phyloP scores from a whole-genome alignment of 2,329 filamentous ascomycete species.

The Aspergillus luchuensis region DNA sequence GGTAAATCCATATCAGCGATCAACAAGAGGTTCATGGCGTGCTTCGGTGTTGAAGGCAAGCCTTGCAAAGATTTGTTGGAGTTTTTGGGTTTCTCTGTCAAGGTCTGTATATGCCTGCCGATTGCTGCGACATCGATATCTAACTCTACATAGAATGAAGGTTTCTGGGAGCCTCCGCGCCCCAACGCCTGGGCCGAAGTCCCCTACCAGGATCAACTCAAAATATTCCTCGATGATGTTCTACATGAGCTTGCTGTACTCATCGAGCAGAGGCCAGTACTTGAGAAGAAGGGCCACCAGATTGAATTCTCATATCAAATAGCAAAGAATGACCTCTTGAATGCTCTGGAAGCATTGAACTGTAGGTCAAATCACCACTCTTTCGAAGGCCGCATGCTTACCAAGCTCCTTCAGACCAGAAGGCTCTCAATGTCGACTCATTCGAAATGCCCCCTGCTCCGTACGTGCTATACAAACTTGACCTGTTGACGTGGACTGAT shows the following conservation, averaged over 20 bases:
- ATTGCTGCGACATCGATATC: neutral
- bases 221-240: slow-evolving; percentile 61
- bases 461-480: slow-evolving; percentile 28
- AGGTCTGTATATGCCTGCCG: slow-evolving; percentile 38
- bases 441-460: slow-evolving; percentile 37
- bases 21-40: slow-evolving; percentile 66
- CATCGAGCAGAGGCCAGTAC: slow-evolving; percentile 47
- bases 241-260: slow-evolving; percentile 59
- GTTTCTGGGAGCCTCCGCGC: slow-evolving; percentile 48
- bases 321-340: slow-evolving; percentile 44
- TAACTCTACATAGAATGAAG: slow-evolving; percentile 33
- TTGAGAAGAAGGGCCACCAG: slow-evolving; percentile 40
- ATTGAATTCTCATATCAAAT: slow-evolving; percentile 35
- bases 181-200: slow-evolving; percentile 34
- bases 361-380: slow-evolving; percentile 31
- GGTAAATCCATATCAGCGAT: slow-evolving; percentile 58
- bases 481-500: slow-evolving; percentile 10
- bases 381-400: slow-evolving; percentile 16
- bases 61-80: slow-evolving; percentile 60
- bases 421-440: slow-evolving; percentile 27
- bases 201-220: slow-evolving; percentile 44
- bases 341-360: slow-evolving; percentile 36
- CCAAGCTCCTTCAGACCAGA: slow-evolving; percentile 28
- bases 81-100: slow-evolving; percentile 58
- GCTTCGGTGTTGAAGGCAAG: slow-evolving; percentile 59